Evolutionary conservation across 2,329 filamentous ascomycete species (phyloP), one percentile per base, ranked within the genome.

Genomic region (Alternaria gansuensis): DNA sequence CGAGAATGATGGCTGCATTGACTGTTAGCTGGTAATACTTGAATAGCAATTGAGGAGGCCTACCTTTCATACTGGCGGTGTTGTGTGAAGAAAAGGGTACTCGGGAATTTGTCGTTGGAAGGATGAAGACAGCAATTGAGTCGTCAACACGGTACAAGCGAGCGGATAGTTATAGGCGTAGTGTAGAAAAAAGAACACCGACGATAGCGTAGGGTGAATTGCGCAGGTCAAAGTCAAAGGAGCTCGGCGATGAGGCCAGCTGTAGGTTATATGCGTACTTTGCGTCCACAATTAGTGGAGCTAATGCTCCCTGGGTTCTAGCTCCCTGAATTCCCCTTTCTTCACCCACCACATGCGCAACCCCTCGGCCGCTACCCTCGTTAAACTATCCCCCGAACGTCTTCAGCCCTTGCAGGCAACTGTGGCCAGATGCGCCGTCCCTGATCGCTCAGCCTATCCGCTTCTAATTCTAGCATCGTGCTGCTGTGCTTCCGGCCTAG

Each of bases 1-100:
- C 95, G 78, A 98, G 93, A 90, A 97, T 97, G 78, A 97, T 90
- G 83, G 93, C 93, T 97, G 57, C 26, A 57, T 11, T 14, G 28
- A 3, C 14, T 54, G 64, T 73, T 46, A 63, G 55, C 39, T 33
- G 55, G 54, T 14, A 49, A 43, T 40, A 37, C 44, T 26, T 23
- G 13, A 6, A 21, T 14, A 13, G 49, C 54, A 60, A 62, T 62
- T 63, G 62, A 17, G 17, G 10, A 56, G n/a, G 54, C 70, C 31
- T 39, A 78, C 78, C 78, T 66, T 79, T 80, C 77, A 80, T 79
- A 54, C 64, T 76, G 68, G 71, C 61, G 67, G 71, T 70, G 66
- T 63, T 68, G 48, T 33, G 53, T 51, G 43, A 36, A 33, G 48
- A 50, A 50, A 37, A 21, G 36, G 60, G 50, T 60, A 41, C 26